phyloP scores from a whole-genome alignment of 768 basidiomycete genomes.

The Chalciporus piperatus region DNA sequence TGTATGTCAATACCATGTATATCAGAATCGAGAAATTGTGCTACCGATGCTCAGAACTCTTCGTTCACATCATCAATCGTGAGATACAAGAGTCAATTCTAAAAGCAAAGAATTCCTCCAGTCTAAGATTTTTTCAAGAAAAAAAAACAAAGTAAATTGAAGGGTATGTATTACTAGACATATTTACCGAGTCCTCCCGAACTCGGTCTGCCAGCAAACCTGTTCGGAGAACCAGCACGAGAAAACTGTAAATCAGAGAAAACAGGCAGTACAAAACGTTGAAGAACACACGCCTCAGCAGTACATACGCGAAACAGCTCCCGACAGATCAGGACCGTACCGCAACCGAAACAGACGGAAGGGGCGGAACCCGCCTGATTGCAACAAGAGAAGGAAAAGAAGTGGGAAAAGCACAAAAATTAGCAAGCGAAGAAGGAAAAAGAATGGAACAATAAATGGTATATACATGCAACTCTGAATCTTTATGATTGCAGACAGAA shows the following conservation, averaged over 20 bases:
- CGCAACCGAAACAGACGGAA: neutral
- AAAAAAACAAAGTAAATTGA: too few relatives aligned
- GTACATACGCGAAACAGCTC: neutral
- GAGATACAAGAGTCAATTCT: too few relatives aligned
- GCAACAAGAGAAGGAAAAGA: neutral
- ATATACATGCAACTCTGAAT: conserved; percentile 12
- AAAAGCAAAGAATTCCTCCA: too few relatives aligned
- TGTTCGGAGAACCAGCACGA: conserved; percentile 1
- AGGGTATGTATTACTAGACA: too few relatives aligned
- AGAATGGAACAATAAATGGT: conserved; percentile 5
- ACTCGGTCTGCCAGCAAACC: conserved; percentile 11
- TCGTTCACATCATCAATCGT: too few relatives aligned
- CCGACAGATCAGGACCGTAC: neutral
- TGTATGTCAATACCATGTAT: too few relatives aligned
- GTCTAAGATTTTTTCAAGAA: too few relatives aligned
- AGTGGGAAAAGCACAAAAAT: neutral
- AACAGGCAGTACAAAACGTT: neutral
- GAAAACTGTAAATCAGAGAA: neutral
- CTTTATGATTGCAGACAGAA: conserved; percentile 1
- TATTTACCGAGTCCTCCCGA: neutral
- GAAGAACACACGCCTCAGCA: neutral
- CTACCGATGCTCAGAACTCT: too few relatives aligned
- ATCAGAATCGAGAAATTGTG: too few relatives aligned
- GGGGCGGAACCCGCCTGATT: neutral
- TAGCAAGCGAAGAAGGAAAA: neutral